phyloP scores from a whole-genome alignment of 2,329 filamentous ascomycete species.

The Fusarium tanahbumbuense region DNA sequence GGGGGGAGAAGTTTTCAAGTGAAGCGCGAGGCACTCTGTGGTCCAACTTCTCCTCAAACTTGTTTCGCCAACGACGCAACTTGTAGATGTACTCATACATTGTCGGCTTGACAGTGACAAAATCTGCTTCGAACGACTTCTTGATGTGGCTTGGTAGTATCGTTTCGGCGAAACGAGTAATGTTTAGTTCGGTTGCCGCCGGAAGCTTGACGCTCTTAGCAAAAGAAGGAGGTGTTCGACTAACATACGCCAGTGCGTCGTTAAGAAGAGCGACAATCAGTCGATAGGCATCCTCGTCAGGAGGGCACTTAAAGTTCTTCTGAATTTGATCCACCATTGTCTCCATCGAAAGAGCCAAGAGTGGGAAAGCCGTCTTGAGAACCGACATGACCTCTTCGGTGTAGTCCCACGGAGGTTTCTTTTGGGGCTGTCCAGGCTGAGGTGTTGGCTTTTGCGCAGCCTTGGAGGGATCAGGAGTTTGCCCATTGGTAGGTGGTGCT shows the following conservation, averaged over 20 bases:
- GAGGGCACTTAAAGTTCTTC: slow-evolving; percentile 99
- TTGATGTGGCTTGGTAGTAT: slow-evolving; percentile 95
- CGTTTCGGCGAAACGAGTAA: slow-evolving; percentile 95
- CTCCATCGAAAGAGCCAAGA: slow-evolving; percentile 97
- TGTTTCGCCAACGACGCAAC: slow-evolving; percentile 93
- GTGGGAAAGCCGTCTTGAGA: slow-evolving; percentile 95
- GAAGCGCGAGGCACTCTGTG: slow-evolving; percentile 78
- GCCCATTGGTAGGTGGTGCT: slow-evolving; percentile 45
- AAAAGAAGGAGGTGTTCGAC: slow-evolving; percentile 86
- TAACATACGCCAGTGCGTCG: slow-evolving; percentile 92
- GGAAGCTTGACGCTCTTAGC: slow-evolving; percentile 93
- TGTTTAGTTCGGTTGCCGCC: slow-evolving; percentile 91
- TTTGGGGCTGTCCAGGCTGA: slow-evolving; percentile 53
- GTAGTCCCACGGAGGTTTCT: slow-evolving; percentile 94
- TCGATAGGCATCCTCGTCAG: slow-evolving; percentile 96
- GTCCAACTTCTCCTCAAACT: slow-evolving; percentile 97
- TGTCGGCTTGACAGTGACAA: slow-evolving; percentile 92
- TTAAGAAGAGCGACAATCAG: slow-evolving; percentile 98
- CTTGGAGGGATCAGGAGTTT: slow-evolving; percentile 42
- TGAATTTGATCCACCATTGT: slow-evolving; percentile 99
- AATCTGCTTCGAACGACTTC: slow-evolving; percentile 97
- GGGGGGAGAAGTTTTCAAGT: slow-evolving; percentile 87
- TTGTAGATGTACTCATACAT: slow-evolving; percentile 99
- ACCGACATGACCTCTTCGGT: slow-evolving; percentile 96
- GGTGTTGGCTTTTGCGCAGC: slow-evolving; percentile 35